Conservation (phyloP, 2,329 filamentous ascomycete genomes). For the Exophiala dermatitidis region DNA sequence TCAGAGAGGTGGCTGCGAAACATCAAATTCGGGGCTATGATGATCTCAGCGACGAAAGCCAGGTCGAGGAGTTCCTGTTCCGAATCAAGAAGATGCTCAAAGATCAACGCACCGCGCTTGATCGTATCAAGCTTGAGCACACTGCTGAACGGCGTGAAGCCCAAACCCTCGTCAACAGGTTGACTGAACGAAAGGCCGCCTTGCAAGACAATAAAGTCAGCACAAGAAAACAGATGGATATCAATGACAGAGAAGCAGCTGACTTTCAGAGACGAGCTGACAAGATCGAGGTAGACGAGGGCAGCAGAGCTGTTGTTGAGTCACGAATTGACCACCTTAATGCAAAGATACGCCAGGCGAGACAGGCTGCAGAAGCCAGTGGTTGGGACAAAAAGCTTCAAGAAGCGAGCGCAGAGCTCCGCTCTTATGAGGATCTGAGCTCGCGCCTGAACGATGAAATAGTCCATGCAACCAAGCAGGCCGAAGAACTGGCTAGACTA, state of each 20-base stretch:
- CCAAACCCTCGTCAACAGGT: slow-evolving; percentile 62
- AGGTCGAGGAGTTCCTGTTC: slow-evolving; percentile 69
- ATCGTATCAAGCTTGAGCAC: slow-evolving; percentile 65
- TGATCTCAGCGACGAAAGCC: slow-evolving; percentile 63
- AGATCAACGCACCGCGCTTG: slow-evolving; percentile 73
- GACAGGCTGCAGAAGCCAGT: slow-evolving; percentile 55
- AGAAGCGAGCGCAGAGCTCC: slow-evolving; percentile 57
- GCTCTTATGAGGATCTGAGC: slow-evolving; percentile 63
- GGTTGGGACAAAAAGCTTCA: slow-evolving; percentile 66
- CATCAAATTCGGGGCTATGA: slow-evolving; percentile 83
- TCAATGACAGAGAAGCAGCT: slow-evolving; percentile 64
- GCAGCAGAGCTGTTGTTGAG: slow-evolving; percentile 68
- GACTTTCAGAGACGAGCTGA: slow-evolving; percentile 62
- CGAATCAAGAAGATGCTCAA: slow-evolving; percentile 65
- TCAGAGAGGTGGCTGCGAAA: slow-evolving; percentile 67
- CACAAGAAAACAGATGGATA: slow-evolving; percentile 63
- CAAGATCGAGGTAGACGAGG: slow-evolving; percentile 77
- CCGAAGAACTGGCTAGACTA: slow-evolving; percentile 74
- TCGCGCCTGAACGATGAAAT: slow-evolving; percentile 71
- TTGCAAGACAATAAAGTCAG: slow-evolving; percentile 66
- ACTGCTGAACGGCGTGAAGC: slow-evolving; percentile 66
- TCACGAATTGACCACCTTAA: slow-evolving; percentile 64
- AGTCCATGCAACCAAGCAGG: slow-evolving; percentile 70
- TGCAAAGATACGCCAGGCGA: slow-evolving; percentile 53
- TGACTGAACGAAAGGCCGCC: slow-evolving; percentile 66